A percentile compares a stretch with the other conserved stretches of the same genome.
Evolutionary conservation across 1,284 basidiomycete species (phyloP).

Genomic region (Lignosus rhinocerotis): DNA sequence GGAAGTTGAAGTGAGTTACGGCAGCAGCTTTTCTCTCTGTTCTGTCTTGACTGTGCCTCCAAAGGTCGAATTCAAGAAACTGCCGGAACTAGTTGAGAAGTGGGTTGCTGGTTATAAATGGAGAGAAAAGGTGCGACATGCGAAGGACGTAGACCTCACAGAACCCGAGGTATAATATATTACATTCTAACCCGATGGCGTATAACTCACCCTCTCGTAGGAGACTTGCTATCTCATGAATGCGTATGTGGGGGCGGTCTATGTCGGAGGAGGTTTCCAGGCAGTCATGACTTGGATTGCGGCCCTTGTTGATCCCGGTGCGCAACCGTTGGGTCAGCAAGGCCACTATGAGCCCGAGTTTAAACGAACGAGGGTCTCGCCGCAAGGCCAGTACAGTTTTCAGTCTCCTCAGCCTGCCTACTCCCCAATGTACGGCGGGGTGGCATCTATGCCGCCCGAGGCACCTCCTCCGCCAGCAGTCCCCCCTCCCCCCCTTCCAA

Average conservation of each 20-base stretch:
- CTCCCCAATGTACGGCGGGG: conserved; percentile 1
- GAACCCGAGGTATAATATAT: conserved; percentile 47
- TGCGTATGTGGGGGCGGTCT: conserved; percentile 69
- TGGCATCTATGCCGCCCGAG: conserved; percentile 11
- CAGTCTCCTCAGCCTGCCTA: conserved; percentile 7
- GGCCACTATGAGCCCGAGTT: conserved; percentile 18
- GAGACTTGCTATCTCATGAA: conserved; percentile 59
- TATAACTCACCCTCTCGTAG: conserved; percentile 35
- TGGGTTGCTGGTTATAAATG: conserved; percentile 63
- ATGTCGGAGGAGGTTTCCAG: conserved; percentile 51
- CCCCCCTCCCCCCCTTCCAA: conserved; percentile 33
- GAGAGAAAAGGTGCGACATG: conserved; percentile 57
- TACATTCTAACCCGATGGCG: conserved; percentile 1
- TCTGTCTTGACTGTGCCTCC: conserved; percentile 21
- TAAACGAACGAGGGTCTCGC: conserved; percentile 32
- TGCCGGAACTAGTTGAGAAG: conserved; percentile 46
- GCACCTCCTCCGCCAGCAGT: conserved; percentile 33
- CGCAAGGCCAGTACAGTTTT: conserved; percentile 2
- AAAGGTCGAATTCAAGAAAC: conserved; percentile 33
- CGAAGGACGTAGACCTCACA: conserved; percentile 42
- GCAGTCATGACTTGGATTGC: conserved; percentile 55
- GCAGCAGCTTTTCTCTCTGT: neutral
- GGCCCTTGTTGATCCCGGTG: conserved; percentile 41
- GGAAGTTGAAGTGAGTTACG: conserved; percentile 49
- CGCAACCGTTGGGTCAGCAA: conserved; percentile 25